Conservation (phyloP, 192 early-diverging fungal genomes). For the Phlyctochytrium bullatum region DNA sequence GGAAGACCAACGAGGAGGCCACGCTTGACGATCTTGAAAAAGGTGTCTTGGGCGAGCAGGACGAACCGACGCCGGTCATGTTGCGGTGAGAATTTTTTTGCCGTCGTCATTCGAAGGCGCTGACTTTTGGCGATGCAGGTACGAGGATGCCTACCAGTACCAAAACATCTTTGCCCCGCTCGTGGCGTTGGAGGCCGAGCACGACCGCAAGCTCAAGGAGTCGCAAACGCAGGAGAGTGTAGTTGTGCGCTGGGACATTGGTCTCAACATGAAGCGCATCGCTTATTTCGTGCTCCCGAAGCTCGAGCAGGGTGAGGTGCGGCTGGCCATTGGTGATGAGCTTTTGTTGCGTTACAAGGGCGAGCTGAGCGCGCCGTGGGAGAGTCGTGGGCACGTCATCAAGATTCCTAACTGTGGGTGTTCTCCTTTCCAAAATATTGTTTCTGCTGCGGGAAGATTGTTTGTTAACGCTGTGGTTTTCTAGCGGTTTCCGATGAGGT, state of each 20-base stretch:
- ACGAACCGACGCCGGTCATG: constrained; percentile 80
- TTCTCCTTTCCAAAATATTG: too few species aligned
- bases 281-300: constrained; percentile 94
- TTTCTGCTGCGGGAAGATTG: too few species aligned
- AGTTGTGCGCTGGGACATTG: constrained; percentile 95
- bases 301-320: constrained; percentile 85
- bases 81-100: constrained; percentile 50
- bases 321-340: constrained; percentile 93
- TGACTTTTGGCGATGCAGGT: too few species aligned
- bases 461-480: constrained; percentile 3
- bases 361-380: constrained; percentile 81
- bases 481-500: constrained; percentile 89
- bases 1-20: constrained; percentile 73
- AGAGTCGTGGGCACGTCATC: constrained; percentile 86
- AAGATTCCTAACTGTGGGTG: constrained; percentile 89
- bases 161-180: constrained; percentile 94
- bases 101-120: neutral
- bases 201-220: constrained; percentile 84
- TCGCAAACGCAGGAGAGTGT: constrained; percentile 95
- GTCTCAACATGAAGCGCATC: constrained; percentile 86
- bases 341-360: constrained; percentile 84
- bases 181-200: constrained; percentile 93
- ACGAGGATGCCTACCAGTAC: constrained; percentile 97
- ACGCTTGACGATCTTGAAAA: constrained; percentile 79
- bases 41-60: constrained; percentile 60